Evolutionary conservation across 768 basidiomycete species (phyloP).

Genomic region (Mrakia blollopis): DNA sequence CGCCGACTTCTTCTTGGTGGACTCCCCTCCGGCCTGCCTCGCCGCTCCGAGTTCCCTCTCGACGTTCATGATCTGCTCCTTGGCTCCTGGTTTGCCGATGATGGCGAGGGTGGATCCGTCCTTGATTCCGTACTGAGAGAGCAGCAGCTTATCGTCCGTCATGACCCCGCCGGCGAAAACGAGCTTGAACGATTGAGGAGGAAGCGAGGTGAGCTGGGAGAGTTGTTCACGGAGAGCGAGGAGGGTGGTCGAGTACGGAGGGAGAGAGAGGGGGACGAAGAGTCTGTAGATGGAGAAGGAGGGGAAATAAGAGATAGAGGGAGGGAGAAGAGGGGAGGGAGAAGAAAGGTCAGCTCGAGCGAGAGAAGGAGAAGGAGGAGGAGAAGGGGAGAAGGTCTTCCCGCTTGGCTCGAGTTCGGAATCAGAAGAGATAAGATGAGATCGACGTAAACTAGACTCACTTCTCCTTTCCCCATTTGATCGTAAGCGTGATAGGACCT

Average conservation of each 20-base stretch:
- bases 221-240: slow-evolving; percentile 57
- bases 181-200: slow-evolving; percentile 68
- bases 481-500: slow-evolving; percentile 6
- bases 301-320: slow-evolving; percentile 20
- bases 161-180: slow-evolving; percentile 86
- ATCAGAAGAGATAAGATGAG: not conserved
- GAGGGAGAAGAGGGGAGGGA: not conserved
- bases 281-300: slow-evolving; percentile 44
- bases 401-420: not conserved
- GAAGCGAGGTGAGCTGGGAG: slow-evolving; percentile 69
- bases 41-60: slow-evolving; percentile 28
- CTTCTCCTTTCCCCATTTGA: slow-evolving; percentile 40
- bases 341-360: not conserved
- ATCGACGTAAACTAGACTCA: slow-evolving; percentile 30
- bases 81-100: slow-evolving; percentile 48
- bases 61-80: slow-evolving; percentile 27
- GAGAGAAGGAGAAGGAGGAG: not conserved
- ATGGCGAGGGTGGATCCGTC: slow-evolving; percentile 66
- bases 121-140: slow-evolving; percentile 70
- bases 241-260: slow-evolving; percentile 55
- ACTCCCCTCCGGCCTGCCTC: slow-evolving; percentile 36
- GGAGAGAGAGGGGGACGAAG: slow-evolving; percentile 53
- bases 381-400: too few species aligned
- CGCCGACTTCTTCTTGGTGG: slow-evolving; percentile 43
- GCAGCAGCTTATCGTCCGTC: slow-evolving; percentile 65